These are phyloP conservation scores for Circinella minor DNA, from an alignment of 371 early-diverging fungal genomes.

Conservation along the genomic window DNA sequence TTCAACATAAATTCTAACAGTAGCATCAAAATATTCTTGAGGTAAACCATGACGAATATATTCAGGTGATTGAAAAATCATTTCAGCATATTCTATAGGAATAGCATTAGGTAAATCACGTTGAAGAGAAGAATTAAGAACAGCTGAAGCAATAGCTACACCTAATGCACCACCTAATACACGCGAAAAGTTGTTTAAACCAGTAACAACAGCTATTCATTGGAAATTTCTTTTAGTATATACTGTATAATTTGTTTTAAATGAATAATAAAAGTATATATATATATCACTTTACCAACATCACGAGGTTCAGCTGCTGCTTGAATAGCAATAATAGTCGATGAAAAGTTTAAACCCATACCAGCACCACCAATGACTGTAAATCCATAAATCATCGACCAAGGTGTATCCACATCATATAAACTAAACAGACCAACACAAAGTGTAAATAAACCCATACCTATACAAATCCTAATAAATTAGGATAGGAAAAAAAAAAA, in stretches of 20 bases:
- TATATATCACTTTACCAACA: conserved; percentile 24
- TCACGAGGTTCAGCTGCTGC: conserved; percentile 46
- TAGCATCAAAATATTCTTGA: conserved; percentile 27
- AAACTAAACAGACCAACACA: conserved; percentile 38
- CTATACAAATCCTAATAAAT: conserved; percentile 38
- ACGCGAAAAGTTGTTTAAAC: conserved; percentile 48
- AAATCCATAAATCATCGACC: conserved; percentile 39
- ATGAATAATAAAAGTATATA: background rate
- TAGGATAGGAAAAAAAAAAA: too few species aligned
- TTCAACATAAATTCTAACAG: conserved; percentile 31
- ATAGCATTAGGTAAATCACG: conserved; percentile 29
- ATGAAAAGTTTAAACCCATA: conserved; percentile 40
- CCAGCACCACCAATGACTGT: conserved; percentile 43
- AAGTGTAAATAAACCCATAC: conserved; percentile 40
- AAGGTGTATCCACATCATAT: conserved; percentile 33
- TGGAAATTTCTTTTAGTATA: background rate
- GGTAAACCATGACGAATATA: conserved; percentile 46
- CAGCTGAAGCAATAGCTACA: conserved; percentile 47
- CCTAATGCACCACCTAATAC: conserved; percentile 57
- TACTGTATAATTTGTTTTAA: too few species aligned
- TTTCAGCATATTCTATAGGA: conserved; percentile 28
- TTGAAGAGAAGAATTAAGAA: conserved; percentile 38
- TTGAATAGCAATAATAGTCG: conserved; percentile 51
- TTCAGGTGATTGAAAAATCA: conserved; percentile 34
- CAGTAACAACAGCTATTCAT: conserved; percentile 47